A percentile compares a stretch with the other conserved stretches of the same genome.
These are phyloP conservation scores for Endoconidiophora laricicola DNA, from an alignment of 2,329 filamentous ascomycete species.

Conservation along the genomic window DNA sequence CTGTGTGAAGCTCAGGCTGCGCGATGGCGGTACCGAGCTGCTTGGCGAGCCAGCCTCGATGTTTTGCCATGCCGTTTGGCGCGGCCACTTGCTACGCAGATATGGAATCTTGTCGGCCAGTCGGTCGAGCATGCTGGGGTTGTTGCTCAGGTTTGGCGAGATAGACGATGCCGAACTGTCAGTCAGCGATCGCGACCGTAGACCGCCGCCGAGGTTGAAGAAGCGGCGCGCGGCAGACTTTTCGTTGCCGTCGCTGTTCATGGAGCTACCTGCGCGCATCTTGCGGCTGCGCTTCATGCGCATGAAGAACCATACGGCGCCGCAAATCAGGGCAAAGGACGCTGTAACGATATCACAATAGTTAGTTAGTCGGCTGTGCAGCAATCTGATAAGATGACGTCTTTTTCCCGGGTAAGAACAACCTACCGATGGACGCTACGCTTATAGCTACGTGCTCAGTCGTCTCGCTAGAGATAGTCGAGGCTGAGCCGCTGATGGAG, in stretches of 20 bases:
- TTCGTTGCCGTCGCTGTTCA: too few relatives aligned
- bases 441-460: conserved; percentile 10
- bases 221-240: too few relatives aligned
- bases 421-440: conserved; percentile 9
- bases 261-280: background rate
- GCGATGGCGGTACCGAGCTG: background rate
- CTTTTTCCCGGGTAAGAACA: background rate
- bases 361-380: background rate
- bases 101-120: conserved; percentile 7
- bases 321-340: conserved; percentile 7
- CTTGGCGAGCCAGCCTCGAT: conserved; percentile 3
- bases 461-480: conserved; percentile 2
- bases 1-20: background rate
- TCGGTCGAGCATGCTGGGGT: background rate
- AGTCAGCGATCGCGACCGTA: background rate
- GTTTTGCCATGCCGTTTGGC: conserved; percentile 1
- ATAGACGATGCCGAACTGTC: too few relatives aligned
- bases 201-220: background rate
- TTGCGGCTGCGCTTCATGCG: conserved; percentile 7
- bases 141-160: background rate
- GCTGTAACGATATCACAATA: background rate
- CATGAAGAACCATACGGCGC: conserved; percentile 7
- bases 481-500: background rate
- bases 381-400: background rate
- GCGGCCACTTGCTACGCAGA: background rate